Conservation (phyloP, 2,329 filamentous ascomycete species). For the Paraphoma chrysanthemicola region DNA sequence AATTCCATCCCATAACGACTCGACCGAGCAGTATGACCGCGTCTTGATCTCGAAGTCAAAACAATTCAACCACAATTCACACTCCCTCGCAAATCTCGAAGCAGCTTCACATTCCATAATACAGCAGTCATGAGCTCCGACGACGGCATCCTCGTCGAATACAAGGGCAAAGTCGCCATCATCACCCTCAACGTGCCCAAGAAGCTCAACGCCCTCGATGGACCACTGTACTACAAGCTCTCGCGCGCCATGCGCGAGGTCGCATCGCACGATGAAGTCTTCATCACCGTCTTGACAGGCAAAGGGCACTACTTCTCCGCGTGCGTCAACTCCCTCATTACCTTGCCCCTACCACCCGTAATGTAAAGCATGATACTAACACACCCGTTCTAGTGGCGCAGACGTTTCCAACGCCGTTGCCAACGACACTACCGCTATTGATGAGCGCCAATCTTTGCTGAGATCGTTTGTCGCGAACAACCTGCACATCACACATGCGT, state of each 20-base stretch:
- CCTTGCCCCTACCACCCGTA: neutral
- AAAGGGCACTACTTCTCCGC: constrained; percentile 87
- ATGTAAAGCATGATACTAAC: constrained; percentile 3
- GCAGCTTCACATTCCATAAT: neutral
- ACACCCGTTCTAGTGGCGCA: constrained; percentile 68
- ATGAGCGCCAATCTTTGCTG: constrained; percentile 66
- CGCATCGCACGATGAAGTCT: constrained; percentile 78
- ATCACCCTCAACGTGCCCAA: constrained; percentile 84
- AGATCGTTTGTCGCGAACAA: constrained; percentile 81
- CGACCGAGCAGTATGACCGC: neutral
- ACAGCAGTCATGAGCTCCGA: constrained; percentile 24
- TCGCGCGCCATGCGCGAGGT: constrained; percentile 77
- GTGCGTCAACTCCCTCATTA: constrained; percentile 57
- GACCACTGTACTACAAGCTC: constrained; percentile 78
- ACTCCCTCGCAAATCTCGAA: neutral
- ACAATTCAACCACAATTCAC: neutral
- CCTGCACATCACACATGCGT: constrained; percentile 86
- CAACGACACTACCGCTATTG: constrained; percentile 40
- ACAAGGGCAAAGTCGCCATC: constrained; percentile 74
- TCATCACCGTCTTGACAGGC: constrained; percentile 82
- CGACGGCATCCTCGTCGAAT: constrained; percentile 65
- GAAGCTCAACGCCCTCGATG: constrained; percentile 85
- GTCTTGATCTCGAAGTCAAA: neutral
- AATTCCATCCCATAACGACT: neutral
- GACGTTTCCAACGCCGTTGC: constrained; percentile 70